A percentile compares a stretch with the other conserved stretches of the same genome.
Conservation (phyloP, 495 filamentous ascomycete species). For the Penicillium psychrofluorescens region DNA sequence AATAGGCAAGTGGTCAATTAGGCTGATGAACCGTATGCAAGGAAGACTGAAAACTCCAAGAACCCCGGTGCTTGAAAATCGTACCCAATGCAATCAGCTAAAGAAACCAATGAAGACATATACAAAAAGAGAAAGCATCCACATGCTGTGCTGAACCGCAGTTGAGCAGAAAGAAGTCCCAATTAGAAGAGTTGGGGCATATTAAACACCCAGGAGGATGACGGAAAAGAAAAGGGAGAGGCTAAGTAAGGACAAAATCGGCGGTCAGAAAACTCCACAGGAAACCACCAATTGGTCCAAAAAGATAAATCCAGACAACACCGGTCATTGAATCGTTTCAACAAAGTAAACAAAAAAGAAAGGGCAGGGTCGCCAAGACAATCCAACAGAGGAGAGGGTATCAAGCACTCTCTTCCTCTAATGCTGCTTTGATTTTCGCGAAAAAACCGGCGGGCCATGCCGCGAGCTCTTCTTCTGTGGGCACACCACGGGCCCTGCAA, state of each 20-base stretch:
- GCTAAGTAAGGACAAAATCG: conserved; percentile 4
- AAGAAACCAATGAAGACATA: conserved; percentile 9
- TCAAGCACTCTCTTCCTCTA: conserved; percentile 44
- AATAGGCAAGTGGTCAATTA: conserved; percentile 2
- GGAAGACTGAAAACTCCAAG: conserved; percentile 1
- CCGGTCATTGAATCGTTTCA: conserved; percentile 22
- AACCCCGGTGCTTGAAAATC: conserved; percentile 5
- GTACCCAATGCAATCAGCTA: conserved; percentile 5
- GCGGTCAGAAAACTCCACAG: conserved; percentile 10
- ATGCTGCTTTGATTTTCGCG: conserved; percentile 53
- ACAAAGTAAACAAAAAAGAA: conserved; percentile 3
- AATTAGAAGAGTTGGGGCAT: not conserved
- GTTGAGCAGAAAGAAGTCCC: conserved; percentile 1
- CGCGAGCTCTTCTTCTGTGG: conserved; percentile 62
- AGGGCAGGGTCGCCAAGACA: conserved; percentile 2
- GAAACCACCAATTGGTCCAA: conserved; percentile 8
- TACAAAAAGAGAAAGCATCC: conserved; percentile 11
- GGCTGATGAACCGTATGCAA: conserved; percentile 1
- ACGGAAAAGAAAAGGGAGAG: conserved; percentile 4
- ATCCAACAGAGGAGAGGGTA: conserved; percentile 11
- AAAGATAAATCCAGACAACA: conserved; percentile 14
- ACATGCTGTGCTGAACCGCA: conserved; percentile 16
- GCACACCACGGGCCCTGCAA: conserved; percentile 57
- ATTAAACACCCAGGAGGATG: conserved; percentile 3
- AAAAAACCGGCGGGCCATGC: conserved; percentile 65